Percentiles rank a stretch among this genome's conserved stretches.
phyloP scores from a whole-genome alignment of 2,329 filamentous ascomycete species.

The Ascochyta lentis region DNA sequence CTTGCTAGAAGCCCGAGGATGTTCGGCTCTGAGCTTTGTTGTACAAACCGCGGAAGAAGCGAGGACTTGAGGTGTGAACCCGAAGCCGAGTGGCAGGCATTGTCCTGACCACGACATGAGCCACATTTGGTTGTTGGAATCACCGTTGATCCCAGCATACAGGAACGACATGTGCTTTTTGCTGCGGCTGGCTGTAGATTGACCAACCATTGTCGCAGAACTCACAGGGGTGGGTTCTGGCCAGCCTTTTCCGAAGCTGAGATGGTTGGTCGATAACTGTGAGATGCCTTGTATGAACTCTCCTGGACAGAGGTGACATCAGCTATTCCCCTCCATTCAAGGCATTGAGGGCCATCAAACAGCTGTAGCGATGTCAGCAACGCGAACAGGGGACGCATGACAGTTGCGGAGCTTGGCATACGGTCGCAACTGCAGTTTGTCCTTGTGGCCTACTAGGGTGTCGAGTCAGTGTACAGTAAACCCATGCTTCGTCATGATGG shows the following conservation, averaged over 20 bases:
- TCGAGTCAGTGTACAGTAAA: slow-evolving; percentile 18
- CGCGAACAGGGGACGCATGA: slow-evolving; percentile 3
- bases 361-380: not conserved
- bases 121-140: slow-evolving; percentile 46
- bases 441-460: slow-evolving; percentile 1
- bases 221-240: not conserved
- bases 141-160: slow-evolving; percentile 45
- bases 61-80: slow-evolving; percentile 14
- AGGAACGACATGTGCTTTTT: slow-evolving; percentile 34
- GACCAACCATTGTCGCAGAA: slow-evolving; percentile 12
- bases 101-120: slow-evolving; percentile 38
- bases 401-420: slow-evolving; percentile 7
- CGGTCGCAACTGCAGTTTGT: slow-evolving; percentile 18
- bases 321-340: not conserved
- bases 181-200: slow-evolving; percentile 36
- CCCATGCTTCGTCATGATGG: not conserved
- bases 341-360: slow-evolving; percentile 7
- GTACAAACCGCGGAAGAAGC: slow-evolving; percentile 15
- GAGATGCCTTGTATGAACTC: slow-evolving; percentile 20
- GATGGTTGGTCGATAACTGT: slow-evolving; percentile 22
- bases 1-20: slow-evolving; percentile 14
- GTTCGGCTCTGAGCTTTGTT: slow-evolving; percentile 18
- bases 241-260: not conserved
- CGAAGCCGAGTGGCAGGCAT: slow-evolving; percentile 29
- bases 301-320: slow-evolving; percentile 4